Evolutionary conservation across 2,329 filamentous ascomycete genomes (phyloP).

Genomic region (Apiospora arundinis): DNA sequence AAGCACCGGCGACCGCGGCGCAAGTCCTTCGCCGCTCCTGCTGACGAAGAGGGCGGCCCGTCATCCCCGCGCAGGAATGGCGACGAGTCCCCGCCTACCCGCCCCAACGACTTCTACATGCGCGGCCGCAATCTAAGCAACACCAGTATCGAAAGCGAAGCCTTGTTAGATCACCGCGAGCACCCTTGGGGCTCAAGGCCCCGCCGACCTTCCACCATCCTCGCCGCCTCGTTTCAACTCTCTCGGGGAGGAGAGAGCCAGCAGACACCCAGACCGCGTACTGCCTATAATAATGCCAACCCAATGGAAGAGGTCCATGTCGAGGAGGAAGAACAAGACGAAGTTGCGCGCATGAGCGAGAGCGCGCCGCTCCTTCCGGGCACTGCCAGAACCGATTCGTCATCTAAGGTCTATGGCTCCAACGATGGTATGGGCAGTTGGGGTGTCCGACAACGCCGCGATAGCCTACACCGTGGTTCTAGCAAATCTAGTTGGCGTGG

Average conservation of each 20-base stretch:
- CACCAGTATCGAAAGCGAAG: conserved; percentile 89
- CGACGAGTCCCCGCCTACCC: not conserved
- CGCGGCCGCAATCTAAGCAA: conserved; percentile 70
- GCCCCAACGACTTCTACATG: conserved; percentile 51
- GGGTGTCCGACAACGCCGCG: conserved; percentile 28
- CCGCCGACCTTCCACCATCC: conserved; percentile 61
- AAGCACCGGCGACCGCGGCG: conserved; percentile 79
- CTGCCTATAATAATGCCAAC: not conserved
- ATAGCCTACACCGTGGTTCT: conserved; percentile 53
- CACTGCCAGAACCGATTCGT: conserved; percentile 39
- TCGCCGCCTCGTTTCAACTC: conserved; percentile 42
- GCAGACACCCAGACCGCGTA: conserved; percentile 19
- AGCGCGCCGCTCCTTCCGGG: conserved; percentile 60
- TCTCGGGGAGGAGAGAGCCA: not conserved
- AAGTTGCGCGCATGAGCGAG: conserved; percentile 54
- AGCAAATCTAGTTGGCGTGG: conserved; percentile 55
- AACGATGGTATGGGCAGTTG: conserved; percentile 38
- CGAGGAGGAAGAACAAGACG: conserved; percentile 58
- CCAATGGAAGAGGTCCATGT: conserved; percentile 38
- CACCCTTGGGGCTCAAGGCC: conserved; percentile 57
- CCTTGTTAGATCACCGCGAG: conserved; percentile 77
- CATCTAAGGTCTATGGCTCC: conserved; percentile 49
- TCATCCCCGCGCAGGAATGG: conserved; percentile 41
- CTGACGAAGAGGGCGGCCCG: conserved; percentile 56
- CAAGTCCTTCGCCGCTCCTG: conserved; percentile 77